Evolutionary conservation across 2,329 filamentous ascomycete genomes (phyloP).

Genomic region (Ambrosiella cleistominuta): DNA sequence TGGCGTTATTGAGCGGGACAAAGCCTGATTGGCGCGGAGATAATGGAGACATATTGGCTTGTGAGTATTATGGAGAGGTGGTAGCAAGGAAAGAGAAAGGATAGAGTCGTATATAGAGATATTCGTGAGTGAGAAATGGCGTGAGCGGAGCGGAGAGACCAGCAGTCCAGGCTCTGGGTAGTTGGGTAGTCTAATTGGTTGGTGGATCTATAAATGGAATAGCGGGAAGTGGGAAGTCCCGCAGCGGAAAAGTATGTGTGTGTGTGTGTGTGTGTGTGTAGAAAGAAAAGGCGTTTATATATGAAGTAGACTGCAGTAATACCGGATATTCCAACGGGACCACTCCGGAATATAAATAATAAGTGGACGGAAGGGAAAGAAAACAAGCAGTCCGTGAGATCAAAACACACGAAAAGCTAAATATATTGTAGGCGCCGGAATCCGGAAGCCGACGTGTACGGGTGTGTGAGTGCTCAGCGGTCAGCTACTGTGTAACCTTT

Average conservation of each 20-base stretch:
- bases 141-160: background rate
- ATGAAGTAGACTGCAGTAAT: too few relatives aligned
- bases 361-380: too few relatives aligned
- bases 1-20: constrained; percentile 24
- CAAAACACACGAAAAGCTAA: too few relatives aligned
- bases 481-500: too few relatives aligned
- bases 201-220: background rate
- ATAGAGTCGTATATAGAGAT: background rate
- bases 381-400: too few relatives aligned
- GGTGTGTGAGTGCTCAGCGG: too few relatives aligned
- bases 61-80: background rate
- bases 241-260: background rate
- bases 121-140: background rate
- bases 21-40: constrained; percentile 28
- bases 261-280: too few relatives aligned
- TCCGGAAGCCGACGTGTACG: too few relatives aligned
- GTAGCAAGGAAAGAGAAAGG: background rate
- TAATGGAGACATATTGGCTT: constrained; percentile 16
- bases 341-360: too few relatives aligned
- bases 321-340: too few relatives aligned
- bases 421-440: too few relatives aligned
- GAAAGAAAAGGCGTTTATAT: too few relatives aligned
- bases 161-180: background rate
- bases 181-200: background rate
- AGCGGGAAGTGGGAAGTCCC: background rate